Base-by-base conservation (phyloP, 257 asterid genomes). In the Solanum pinnatisectum region DNA sequence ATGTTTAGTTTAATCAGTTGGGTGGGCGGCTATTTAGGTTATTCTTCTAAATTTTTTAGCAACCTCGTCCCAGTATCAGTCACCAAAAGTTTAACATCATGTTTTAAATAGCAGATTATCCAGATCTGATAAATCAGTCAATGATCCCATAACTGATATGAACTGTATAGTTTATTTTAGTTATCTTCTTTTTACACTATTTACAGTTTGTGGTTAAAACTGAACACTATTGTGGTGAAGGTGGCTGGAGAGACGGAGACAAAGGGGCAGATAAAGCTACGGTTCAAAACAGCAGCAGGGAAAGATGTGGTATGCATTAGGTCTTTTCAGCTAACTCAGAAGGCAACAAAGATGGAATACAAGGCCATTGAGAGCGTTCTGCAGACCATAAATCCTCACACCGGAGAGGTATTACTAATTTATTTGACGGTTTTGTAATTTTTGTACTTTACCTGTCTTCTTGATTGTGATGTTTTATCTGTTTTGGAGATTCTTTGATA, bases 211-310 rank as follows among this genome's bases (percentile, higher is more conserved):
- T 84, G 59, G 40, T 88, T 37, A 23, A 86, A 49, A 73, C 32
- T 49, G 70, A 86, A 71, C 27, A n/a, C 30, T 23, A 16, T 25
- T 39, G 35, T 84, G 70, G 83, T 89, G 89, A 86, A 97, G 99
- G 99, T 96, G 92, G 98, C 99, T 6, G 99, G 99, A 87, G 99
- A 97, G 94, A 97, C 99, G 7, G 99, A 97, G 94, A 97, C 99
- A 23, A 97, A 97, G 88, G 99, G 98, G 76, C 99, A 97, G 93
- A 97, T 97, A 90, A 97, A 97, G 94, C 90, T 97, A 89, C 94
- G 99, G 94, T 97, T 97, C 88, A 96, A 96, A 92, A 97, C 99
- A 83, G 99, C 98, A 39, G 98, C 98, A 14, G 94, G 94, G 89
- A 97, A 97, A 94, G 99, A 97, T 90, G 99, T 97, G 86, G 99